A percentile compares a stretch with the other conserved stretches of the same genome.
phyloP scores from a whole-genome alignment of 495 filamentous ascomycete species.

The Penicillium ucsense region DNA sequence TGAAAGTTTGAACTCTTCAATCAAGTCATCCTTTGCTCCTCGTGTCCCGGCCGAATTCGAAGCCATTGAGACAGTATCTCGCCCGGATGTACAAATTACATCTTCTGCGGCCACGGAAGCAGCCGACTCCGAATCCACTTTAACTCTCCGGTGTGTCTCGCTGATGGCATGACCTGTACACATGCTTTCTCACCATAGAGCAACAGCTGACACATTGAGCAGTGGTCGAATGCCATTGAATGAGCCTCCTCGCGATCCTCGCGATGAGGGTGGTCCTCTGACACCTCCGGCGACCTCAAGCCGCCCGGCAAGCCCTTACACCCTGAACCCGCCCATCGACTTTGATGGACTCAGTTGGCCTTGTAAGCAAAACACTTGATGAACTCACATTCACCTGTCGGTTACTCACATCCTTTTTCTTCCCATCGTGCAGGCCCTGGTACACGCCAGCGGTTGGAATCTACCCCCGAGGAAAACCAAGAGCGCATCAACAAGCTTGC shows the following conservation, averaged over 20 bases:
- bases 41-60: conserved; percentile 35
- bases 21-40: conserved; percentile 37
- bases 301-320: conserved; percentile 50
- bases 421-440: conserved; percentile 49
- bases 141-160: conserved; percentile 21
- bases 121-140: conserved; percentile 7
- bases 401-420: not conserved
- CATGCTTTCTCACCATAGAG: too few species aligned
- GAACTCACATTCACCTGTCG: not conserved
- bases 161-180: too few species aligned
- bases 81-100: conserved; percentile 13
- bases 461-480: conserved; percentile 61
- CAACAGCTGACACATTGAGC: conserved; percentile 1
- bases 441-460: conserved; percentile 71
- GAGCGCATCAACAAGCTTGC: conserved; percentile 66
- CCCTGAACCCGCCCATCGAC: conserved; percentile 54
- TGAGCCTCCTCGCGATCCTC: conserved; percentile 62
- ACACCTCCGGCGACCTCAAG: conserved; percentile 40
- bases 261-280: conserved; percentile 52
- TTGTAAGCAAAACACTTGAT: conserved; percentile 37
- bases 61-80: conserved; percentile 4
- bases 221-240: conserved; percentile 34
- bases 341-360: conserved; percentile 67
- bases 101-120: conserved; percentile 6
- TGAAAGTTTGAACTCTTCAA: conserved; percentile 44